Evolutionary conservation across 352 stramenopile species (phyloP), one percentile per base, ranked within the genome.

Genomic region (Blastocystis sp.): DNA sequence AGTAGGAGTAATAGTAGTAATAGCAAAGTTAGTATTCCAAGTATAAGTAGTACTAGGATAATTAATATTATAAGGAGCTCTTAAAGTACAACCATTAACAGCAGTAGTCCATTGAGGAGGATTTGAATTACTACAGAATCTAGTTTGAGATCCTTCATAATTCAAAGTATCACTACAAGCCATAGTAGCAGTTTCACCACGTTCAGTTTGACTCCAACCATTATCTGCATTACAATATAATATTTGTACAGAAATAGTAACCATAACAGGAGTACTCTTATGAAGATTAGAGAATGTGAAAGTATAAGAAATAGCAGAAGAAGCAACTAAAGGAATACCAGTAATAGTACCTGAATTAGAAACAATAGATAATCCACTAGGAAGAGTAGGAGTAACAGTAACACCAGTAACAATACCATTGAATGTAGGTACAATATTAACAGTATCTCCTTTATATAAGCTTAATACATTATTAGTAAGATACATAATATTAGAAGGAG

Each of bases 11-110:
- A 62, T 62, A 11, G 52, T 39, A 16, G 9, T 28, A 42, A 62
- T 62, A 39, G 40, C 25, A 39, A 54, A 23, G 30, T 62, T 62
- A 39, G 48, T 62, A 23, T 54, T 28, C 25, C 48, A 62, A 18
- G 23, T 23, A 34, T 40, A 62, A 11, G 52, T 62, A 2, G 25
- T 48, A 16, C 54, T 48, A 9, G 23, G 9, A 19, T 54, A 42
- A 10, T 39, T 48, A 31, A 62, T 62, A 23, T 46, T 48, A n/a
- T n/a, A n/a, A n/a, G n/a, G n/a, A 19, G 32, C 11, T 13, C 13
- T 11, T 39, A 54, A 62, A 19, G 21, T 6, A 27, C 52, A 62
- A 10, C 24, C 54, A 30, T 62, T 52, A 2, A 62, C 52, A 7
- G 25, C 13, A n/a, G 18, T 52, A 19, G 16, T 42, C 52, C 52